phyloP scores from a whole-genome alignment of 371 early-diverging fungal genomes.

The Mortierella sp. region DNA sequence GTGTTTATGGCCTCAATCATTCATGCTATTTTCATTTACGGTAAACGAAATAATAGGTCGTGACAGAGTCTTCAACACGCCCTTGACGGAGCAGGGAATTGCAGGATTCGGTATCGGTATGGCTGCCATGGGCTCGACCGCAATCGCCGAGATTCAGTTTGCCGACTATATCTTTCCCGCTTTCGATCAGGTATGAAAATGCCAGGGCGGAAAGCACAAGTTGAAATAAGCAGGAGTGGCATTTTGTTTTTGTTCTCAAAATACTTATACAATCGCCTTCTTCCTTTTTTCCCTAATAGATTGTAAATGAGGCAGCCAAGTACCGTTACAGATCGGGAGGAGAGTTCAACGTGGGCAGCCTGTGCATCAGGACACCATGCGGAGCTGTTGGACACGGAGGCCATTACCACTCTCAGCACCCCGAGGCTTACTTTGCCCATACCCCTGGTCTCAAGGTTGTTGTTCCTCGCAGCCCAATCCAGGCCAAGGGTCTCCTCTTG shows the following conservation, averaged over 20 bases:
- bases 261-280: neutral
- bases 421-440: constrained; percentile 97
- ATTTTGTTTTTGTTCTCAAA: constrained; percentile 21
- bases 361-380: constrained; percentile 94
- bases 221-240: constrained; percentile 77
- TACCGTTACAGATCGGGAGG: constrained; percentile 96
- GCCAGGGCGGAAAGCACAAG: constrained; percentile 66
- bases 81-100: constrained; percentile 96
- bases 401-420: constrained; percentile 96
- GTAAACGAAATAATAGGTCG: constrained; percentile 53
- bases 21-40: no score
- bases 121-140: constrained; percentile 96
- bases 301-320: constrained; percentile 91
- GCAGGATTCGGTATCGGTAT: constrained; percentile 98
- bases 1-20: neutral
- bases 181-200: constrained; percentile 88
- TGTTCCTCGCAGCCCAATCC: constrained; percentile 94
- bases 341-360: constrained; percentile 91
- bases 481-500: constrained; percentile 96
- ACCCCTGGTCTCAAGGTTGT: constrained; percentile 97
- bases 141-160: constrained; percentile 90
- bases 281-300: neutral
- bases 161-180: constrained; percentile 99
- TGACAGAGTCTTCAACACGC: constrained; percentile 97
- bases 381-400: constrained; percentile 99